phyloP scores from a whole-genome alignment of 2,329 filamentous ascomycete genomes.

The Monosporascus sp. region DNA sequence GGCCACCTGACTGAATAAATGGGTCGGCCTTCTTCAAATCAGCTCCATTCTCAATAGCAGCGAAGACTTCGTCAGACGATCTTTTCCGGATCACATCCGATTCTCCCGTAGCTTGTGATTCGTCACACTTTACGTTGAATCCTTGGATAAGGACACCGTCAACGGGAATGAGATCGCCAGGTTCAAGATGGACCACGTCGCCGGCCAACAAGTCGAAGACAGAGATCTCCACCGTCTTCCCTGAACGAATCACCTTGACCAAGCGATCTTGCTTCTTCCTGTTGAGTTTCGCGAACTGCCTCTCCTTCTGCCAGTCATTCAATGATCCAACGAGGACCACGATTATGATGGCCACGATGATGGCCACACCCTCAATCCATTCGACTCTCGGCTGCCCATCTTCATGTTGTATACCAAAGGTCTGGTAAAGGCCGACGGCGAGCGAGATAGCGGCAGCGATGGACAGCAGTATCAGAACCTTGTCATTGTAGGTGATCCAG shows the following conservation, averaged over 20 bases:
- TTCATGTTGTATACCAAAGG: slow-evolving; percentile 55
- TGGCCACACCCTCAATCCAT: slow-evolving; percentile 79
- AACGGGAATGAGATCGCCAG: slow-evolving; percentile 68
- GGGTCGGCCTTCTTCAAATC: slow-evolving; percentile 69
- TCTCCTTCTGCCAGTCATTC: slow-evolving; percentile 77
- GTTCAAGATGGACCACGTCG: slow-evolving; percentile 68
- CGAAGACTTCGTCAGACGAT: slow-evolving; percentile 61
- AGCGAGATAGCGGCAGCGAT: slow-evolving; percentile 68
- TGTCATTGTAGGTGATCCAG: slow-evolving; percentile 83
- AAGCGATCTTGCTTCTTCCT: slow-evolving; percentile 72
- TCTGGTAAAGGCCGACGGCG: slow-evolving; percentile 70
- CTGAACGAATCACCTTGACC: slow-evolving; percentile 67
- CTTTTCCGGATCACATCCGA: slow-evolving; percentile 70
- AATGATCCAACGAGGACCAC: slow-evolving; percentile 72
- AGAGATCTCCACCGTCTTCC: slow-evolving; percentile 63
- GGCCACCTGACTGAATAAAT: slow-evolving; percentile 79
- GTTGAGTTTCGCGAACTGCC: slow-evolving; percentile 73
- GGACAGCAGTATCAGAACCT: slow-evolving; percentile 68
- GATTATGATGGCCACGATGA: slow-evolving; percentile 73
- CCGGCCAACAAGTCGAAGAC: slow-evolving; percentile 65
- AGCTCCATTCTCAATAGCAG: slow-evolving; percentile 62
- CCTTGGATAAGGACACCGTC: slow-evolving; percentile 70
- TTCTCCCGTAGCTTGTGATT: slow-evolving; percentile 74
- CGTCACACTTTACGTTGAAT: slow-evolving; percentile 70
- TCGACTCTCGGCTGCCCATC: slow-evolving; percentile 54